phyloP scores from a whole-genome alignment of 2,329 filamentous ascomycete species.

The Fusarium subglutinans region DNA sequence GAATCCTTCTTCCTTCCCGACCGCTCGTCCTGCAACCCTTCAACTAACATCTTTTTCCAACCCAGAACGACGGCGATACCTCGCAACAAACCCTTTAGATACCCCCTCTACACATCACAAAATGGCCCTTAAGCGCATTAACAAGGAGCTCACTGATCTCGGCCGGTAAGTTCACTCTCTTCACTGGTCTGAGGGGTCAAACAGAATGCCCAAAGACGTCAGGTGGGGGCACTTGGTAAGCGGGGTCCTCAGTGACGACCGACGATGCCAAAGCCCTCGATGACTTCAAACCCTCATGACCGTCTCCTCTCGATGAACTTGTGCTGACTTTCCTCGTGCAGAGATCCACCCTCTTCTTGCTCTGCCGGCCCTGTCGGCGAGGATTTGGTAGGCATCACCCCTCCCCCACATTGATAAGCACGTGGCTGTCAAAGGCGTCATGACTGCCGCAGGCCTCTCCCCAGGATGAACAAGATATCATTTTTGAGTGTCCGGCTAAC shows the following conservation, averaged over 20 bases:
- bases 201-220: conserved; percentile 43
- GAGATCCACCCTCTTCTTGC: conserved; percentile 98
- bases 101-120: conserved; percentile 47
- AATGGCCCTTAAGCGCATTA: conserved; percentile 94
- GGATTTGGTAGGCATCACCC: conserved; percentile 82
- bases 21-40: conserved; percentile 19
- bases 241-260: conserved; percentile 46
- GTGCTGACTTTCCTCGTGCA: conserved; percentile 53
- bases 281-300: conserved; percentile 1
- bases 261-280: conserved; percentile 26
- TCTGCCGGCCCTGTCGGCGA: conserved; percentile 96
- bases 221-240: conserved; percentile 51
- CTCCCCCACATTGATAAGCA: conserved; percentile 39
- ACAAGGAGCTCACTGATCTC: conserved; percentile 92
- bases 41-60: conserved; percentile 39
- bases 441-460: conserved; percentile 17
- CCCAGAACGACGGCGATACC: conserved; percentile 40
- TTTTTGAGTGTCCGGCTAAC: conserved; percentile 38
- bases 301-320: not conserved
- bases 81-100: conserved; percentile 41
- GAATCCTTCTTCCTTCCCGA: conserved; percentile 22
- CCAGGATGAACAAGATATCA: not conserved
- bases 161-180: conserved; percentile 73
- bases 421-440: conserved; percentile 23
- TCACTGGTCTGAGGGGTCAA: conserved; percentile 38